Evolutionary conservation across 768 basidiomycete genomes (phyloP), one percentile per base, ranked within the genome.

Genomic region (Podaxis sp.): DNA sequence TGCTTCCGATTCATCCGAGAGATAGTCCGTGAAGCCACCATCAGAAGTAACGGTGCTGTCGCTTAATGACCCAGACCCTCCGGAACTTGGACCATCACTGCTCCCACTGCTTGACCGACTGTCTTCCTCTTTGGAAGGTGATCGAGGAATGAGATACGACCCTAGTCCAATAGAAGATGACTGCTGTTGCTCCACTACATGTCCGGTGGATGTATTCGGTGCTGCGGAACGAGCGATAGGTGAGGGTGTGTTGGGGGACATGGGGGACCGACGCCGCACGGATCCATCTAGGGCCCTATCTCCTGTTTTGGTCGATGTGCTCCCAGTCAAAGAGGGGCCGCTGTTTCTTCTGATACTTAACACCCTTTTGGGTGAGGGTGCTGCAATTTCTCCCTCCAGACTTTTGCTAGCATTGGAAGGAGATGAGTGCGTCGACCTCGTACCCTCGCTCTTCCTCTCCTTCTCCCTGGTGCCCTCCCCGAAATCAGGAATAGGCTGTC

Each of bases 1-100:
- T 27, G 86, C 90, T 68, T 94, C 91, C n/a, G 91, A 93, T 73
- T 94, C 91, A 69, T 93, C 91, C n/a, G 91, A 93, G 32, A 93
- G 74, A 70, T 94, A 94, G 70, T 94, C 92, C 11, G 92, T 94
- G 68, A 94, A 94, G 14, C 85, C 90, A 11, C 91, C 91, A 65
- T 93, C 91, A 7, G 91, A 92, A 3, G 88, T 91, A 59, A 93
- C 80, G 3, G 92, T 93, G 61, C 84, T 84, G 69, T 90, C 89
- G 2, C 87, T 85, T 68, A 84, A 65, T 18, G 86, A 87, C 38
- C 85, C 83, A 51, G 81, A 61, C 35, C 59, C 59, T 10, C 52
- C 36, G 44, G 57, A 57, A 23, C 32, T 32, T 32, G 23, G 59
- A 23, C 87, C 84, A 65, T 84, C 82, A 67, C 87, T 86, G 63